Conservation (phyloP, 257 asterid genomes). For the Marsdenia floribunda region DNA sequence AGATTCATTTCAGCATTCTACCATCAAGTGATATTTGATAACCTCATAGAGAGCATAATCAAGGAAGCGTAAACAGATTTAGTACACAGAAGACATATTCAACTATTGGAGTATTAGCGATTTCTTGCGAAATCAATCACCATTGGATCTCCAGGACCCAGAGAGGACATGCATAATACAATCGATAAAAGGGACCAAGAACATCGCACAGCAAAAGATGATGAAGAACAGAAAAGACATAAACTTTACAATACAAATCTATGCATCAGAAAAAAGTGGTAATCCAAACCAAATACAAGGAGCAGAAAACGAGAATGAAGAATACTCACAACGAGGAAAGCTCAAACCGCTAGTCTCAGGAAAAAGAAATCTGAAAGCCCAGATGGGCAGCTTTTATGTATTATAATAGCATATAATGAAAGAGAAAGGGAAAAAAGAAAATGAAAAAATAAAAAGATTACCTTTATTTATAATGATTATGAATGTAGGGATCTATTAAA, state of each 20-base stretch:
- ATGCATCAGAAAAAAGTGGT: neutral
- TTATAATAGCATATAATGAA: conserved; percentile 17
- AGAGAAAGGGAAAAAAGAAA: neutral
- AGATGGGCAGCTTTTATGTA: conserved; percentile 9
- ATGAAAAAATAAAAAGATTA: neutral
- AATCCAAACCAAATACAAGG: neutral
- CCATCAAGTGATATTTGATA: neutral
- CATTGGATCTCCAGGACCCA: conserved; percentile 5
- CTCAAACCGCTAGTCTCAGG: conserved; percentile 17
- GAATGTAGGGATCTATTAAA: neutral
- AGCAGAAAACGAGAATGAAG: neutral
- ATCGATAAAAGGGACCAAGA: neutral
- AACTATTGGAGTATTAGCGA: neutral
- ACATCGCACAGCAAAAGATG: neutral
- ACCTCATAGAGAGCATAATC: neutral
- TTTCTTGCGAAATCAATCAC: neutral
- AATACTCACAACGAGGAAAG: conserved; percentile 21
- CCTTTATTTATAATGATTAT: conserved; percentile 4
- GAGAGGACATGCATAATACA: neutral
- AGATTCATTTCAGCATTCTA: conserved; percentile 6
- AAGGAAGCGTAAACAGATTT: conserved; percentile 1
- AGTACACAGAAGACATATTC: conserved; percentile 2
- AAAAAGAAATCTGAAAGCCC: conserved; percentile 16
- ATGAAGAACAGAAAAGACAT: conserved; percentile 1
- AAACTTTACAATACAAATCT: conserved; percentile 7